A percentile compares a stretch with the other conserved stretches of the same genome.
These are phyloP conservation scores for Nematodospora anomalae DNA, from an alignment of 1,139 yeast genomes.

Conservation along the genomic window DNA sequence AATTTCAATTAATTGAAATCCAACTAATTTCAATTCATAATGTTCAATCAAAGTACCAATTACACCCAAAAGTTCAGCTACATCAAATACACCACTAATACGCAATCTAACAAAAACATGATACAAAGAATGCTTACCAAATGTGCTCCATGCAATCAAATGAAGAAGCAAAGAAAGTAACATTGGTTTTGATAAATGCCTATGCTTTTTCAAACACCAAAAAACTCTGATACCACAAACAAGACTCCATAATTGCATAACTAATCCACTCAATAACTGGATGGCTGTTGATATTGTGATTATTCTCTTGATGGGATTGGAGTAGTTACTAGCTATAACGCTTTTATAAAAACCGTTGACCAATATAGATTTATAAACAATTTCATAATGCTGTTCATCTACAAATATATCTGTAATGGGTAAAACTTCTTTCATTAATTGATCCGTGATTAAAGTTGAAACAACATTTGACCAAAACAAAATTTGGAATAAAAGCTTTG, in stretches of 20 bases:
- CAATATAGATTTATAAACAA: slow-evolving; percentile 14
- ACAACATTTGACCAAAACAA: slow-evolving; percentile 7
- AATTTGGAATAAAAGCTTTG: slow-evolving; percentile 5
- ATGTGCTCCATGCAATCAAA: slow-evolving; percentile 13
- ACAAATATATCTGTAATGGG: slow-evolving; percentile 8
- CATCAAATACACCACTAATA: slow-evolving; percentile 15
- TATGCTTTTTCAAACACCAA: slow-evolving; percentile 6
- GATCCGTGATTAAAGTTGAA: slow-evolving; percentile 4
- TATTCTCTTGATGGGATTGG: neutral
- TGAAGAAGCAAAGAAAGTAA: slow-evolving; percentile 11
- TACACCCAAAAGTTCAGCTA: slow-evolving; percentile 13
- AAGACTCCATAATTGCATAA: slow-evolving; percentile 8
- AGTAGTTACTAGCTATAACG: slow-evolving; percentile 1
- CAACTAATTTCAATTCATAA: slow-evolving; percentile 9
- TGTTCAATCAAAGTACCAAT: slow-evolving; percentile 12
- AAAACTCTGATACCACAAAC: slow-evolving; percentile 9
- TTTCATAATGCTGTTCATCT: slow-evolving; percentile 8
- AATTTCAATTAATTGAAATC: slow-evolving; percentile 12
- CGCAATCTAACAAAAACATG: slow-evolving; percentile 4
- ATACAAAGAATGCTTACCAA: slow-evolving; percentile 7
- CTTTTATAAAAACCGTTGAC: slow-evolving; percentile 11
- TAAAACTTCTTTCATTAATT: slow-evolving; percentile 1
- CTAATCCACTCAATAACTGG: slow-evolving; percentile 5
- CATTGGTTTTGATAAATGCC: slow-evolving; percentile 7
- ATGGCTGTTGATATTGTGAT: slow-evolving; percentile 2